Conservation (phyloP, 2,329 filamentous ascomycete species). For the Ramularia endophylla region DNA sequence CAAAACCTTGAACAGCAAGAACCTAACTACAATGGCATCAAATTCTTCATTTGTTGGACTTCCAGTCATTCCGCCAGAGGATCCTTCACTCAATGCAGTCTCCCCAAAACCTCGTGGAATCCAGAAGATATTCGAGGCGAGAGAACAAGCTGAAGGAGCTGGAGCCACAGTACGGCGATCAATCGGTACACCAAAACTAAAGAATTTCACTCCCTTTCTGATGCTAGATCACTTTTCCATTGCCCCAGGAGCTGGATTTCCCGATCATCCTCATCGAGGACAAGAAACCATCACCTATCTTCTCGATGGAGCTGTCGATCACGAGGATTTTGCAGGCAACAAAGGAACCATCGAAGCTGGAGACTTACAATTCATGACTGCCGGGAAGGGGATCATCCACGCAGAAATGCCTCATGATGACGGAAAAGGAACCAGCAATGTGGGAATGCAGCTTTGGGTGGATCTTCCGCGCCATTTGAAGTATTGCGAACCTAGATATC, state of each 20-base stretch:
- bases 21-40: slow-evolving; percentile 27
- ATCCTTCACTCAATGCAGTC: slow-evolving; percentile 42
- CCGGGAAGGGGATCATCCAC: slow-evolving; percentile 85
- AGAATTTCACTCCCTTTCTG: slow-evolving; percentile 85
- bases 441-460: slow-evolving; percentile 94
- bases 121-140: slow-evolving; percentile 73
- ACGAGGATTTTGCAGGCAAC: slow-evolving; percentile 87
- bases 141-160: slow-evolving; percentile 81
- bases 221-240: slow-evolving; percentile 86
- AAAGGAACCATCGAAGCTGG: slow-evolving; percentile 75
- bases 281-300: slow-evolving; percentile 91
- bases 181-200: slow-evolving; percentile 75
- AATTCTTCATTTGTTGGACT: slow-evolving; percentile 39
- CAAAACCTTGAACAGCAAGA: slow-evolving; percentile 27
- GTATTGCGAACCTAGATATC: slow-evolving; percentile 83
- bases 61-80: slow-evolving; percentile 43
- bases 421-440: slow-evolving; percentile 66
- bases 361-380: slow-evolving; percentile 98
- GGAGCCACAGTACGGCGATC: slow-evolving; percentile 82
- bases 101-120: slow-evolving; percentile 71
- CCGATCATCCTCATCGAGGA: slow-evolving; percentile 53
- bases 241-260: slow-evolving; percentile 56
- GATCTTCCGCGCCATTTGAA: slow-evolving; percentile 80
- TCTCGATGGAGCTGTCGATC: slow-evolving; percentile 76
- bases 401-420: slow-evolving; percentile 89